These are phyloP conservation scores for Neophaeococcomyces mojaviensis DNA, from an alignment of 2,329 filamentous ascomycete genomes.

Conservation along the genomic window DNA sequence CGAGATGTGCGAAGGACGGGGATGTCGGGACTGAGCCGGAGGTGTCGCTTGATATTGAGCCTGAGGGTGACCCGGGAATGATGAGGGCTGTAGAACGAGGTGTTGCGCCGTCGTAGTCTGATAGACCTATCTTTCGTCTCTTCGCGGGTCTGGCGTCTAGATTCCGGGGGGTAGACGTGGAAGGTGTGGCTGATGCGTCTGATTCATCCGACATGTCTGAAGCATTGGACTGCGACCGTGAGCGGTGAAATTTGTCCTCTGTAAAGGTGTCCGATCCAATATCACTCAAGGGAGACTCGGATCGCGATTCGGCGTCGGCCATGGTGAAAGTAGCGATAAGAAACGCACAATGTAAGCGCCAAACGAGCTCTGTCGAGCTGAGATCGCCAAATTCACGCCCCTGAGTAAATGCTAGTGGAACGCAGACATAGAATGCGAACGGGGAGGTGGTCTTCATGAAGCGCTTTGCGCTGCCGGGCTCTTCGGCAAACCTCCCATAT, in stretches of 20 bases:
- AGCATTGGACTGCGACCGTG: constrained; percentile 33
- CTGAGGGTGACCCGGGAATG: constrained; percentile 42
- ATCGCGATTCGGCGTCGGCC: constrained; percentile 36
- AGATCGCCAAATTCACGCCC: too few species aligned
- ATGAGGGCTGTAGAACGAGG: constrained; percentile 35
- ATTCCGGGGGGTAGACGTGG: constrained; percentile 20
- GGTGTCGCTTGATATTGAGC: constrained; percentile 82
- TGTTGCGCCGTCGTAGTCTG: constrained; percentile 43
- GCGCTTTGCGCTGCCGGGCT: too few species aligned
- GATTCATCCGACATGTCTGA: constrained; percentile 28
- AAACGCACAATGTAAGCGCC: neutral
- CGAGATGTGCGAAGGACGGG: constrained; percentile 54
- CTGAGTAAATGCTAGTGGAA: too few species aligned
- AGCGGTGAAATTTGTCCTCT: constrained; percentile 49
- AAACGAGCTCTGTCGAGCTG: neutral
- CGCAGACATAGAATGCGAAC: too few species aligned
- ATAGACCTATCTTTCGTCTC: constrained; percentile 38
- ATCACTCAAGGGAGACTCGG: constrained; percentile 57
- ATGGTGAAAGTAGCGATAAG: constrained; percentile 26
- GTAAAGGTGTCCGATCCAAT: constrained; percentile 57
- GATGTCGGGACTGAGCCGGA: constrained; percentile 75
- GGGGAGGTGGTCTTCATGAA: too few species aligned
- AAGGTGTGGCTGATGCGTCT: constrained; percentile 18
- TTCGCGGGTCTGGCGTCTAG: constrained; percentile 41
- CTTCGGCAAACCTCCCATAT: neutral